Conservation (phyloP, 495 filamentous ascomycete species). For the Daldinia childiae region DNA sequence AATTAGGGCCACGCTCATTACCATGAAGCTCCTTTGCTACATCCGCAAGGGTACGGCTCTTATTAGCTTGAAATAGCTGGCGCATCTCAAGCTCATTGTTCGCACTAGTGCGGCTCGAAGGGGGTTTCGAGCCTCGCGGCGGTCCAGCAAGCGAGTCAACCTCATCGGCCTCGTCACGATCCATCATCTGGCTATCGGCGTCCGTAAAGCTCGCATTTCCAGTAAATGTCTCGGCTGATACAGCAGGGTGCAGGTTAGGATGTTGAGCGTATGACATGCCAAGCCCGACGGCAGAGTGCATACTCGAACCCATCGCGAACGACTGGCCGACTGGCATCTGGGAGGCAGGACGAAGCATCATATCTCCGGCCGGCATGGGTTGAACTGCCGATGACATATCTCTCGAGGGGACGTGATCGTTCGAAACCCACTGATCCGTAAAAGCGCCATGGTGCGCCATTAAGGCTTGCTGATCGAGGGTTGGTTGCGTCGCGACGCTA, state of each 20-base stretch:
- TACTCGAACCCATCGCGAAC: conserved; percentile 59
- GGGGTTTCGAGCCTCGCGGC: conserved; percentile 65
- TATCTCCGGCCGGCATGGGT: conserved; percentile 71
- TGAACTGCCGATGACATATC: conserved; percentile 47
- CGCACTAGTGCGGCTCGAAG: conserved; percentile 71
- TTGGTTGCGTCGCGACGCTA: conserved; percentile 73
- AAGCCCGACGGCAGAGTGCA: conserved; percentile 61
- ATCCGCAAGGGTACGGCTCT: conserved; percentile 77
- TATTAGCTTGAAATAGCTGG: conserved; percentile 79
- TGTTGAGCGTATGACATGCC: conserved; percentile 62
- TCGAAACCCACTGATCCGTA: conserved; percentile 62
- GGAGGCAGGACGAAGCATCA: conserved; percentile 68
- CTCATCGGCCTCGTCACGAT: conserved; percentile 73
- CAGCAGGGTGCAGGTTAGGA: conserved; percentile 62
- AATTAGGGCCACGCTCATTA: conserved; percentile 73
- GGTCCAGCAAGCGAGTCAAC: conserved; percentile 61
- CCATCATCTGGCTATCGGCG: conserved; percentile 71
- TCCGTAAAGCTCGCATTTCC: conserved; percentile 70
- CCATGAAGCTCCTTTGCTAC: conserved; percentile 80
- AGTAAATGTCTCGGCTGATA: conserved; percentile 62
- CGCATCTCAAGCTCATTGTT: conserved; percentile 94
- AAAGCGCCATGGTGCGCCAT: conserved; percentile 62
- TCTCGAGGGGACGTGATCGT: conserved; percentile 58
- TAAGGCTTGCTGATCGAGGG: conserved; percentile 65
- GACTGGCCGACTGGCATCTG: conserved; percentile 64